Conservation (phyloP, 2,329 filamentous ascomycete genomes). For the Aphanoascus verrucosus region DNA sequence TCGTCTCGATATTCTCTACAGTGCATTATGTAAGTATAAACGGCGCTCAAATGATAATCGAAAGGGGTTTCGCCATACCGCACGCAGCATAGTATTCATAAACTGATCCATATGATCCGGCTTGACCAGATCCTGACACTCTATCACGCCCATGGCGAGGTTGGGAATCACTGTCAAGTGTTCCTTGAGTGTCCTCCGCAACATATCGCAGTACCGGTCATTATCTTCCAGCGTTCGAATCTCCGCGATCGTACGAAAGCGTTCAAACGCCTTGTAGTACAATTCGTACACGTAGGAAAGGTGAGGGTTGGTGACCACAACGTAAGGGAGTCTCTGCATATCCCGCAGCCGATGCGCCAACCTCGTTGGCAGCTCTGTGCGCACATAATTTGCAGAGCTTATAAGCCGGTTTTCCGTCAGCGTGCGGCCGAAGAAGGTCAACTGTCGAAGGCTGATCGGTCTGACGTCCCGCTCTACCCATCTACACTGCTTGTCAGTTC, state of each 20-base stretch:
- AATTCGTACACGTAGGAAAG: constrained; percentile 92
- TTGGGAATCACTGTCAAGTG: constrained; percentile 91
- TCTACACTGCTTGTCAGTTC: constrained; percentile 40
- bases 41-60: background rate
- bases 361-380: constrained; percentile 80
- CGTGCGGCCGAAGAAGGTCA: constrained; percentile 94
- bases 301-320: constrained; percentile 89
- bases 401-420: constrained; percentile 81
- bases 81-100: constrained; percentile 87
- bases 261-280: constrained; percentile 94
- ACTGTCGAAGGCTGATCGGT: constrained; percentile 89
- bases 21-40: background rate
- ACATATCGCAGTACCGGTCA: constrained; percentile 68
- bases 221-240: constrained; percentile 83
- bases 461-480: constrained; percentile 88
- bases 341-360: constrained; percentile 90
- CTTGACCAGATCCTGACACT: constrained; percentile 74
- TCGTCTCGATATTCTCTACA: constrained; percentile 76
- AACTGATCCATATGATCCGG: constrained; percentile 77
- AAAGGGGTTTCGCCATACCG: constrained; percentile 45
- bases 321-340: constrained; percentile 92
- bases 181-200: constrained; percentile 68
- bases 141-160: constrained; percentile 84
- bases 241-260: constrained; percentile 70
- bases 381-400: constrained; percentile 94